Evolutionary conservation across 495 filamentous ascomycete genomes (phyloP).

Genomic region (Aspergillus haitiensis): DNA sequence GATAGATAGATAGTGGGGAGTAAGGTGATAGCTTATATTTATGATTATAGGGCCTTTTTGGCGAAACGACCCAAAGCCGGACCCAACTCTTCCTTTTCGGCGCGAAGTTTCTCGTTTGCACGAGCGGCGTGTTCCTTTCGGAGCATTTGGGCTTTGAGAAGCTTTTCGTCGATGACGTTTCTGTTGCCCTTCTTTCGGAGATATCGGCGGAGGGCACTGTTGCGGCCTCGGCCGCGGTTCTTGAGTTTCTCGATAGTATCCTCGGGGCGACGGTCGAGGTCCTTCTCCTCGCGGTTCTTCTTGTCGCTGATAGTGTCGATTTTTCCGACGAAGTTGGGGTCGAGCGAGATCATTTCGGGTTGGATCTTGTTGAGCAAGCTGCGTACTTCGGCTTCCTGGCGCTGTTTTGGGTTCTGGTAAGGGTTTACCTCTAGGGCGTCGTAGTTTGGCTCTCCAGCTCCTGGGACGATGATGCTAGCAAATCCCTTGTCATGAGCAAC

Average conservation of each 20-base stretch:
- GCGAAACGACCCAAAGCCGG: conserved; percentile 72
- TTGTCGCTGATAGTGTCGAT: conserved; percentile 75
- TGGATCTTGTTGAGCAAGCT: conserved; percentile 87
- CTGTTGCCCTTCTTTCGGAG: conserved; percentile 83
- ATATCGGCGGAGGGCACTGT: conserved; percentile 80
- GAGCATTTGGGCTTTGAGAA: conserved; percentile 65
- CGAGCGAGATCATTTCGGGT: conserved; percentile 94
- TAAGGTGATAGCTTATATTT: background rate
- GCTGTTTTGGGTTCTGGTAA: conserved; percentile 91
- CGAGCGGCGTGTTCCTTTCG: conserved; percentile 63
- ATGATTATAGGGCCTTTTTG: conserved; percentile 45
- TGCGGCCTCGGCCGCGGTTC: conserved; percentile 86
- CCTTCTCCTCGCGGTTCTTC: conserved; percentile 68
- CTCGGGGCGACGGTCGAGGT: conserved; percentile 70
- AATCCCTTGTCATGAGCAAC: conserved; percentile 84
- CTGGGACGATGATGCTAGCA: conserved; percentile 83
- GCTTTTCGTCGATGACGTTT: conserved; percentile 91
- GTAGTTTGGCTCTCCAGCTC: conserved; percentile 94
- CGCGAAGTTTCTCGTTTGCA: conserved; percentile 63
- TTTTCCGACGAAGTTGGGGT: conserved; percentile 86
- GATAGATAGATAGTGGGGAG: conserved; percentile 21
- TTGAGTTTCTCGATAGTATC: conserved; percentile 69
- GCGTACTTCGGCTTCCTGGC: conserved; percentile 90
- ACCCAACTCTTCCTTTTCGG: conserved; percentile 61
- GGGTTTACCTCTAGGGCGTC: conserved; percentile 92